Percentiles rank a stretch among this genome's conserved stretches.
Evolutionary conservation across 106 monocot genomes (phyloP).

Genomic region (Vanilla planifolia): DNA sequence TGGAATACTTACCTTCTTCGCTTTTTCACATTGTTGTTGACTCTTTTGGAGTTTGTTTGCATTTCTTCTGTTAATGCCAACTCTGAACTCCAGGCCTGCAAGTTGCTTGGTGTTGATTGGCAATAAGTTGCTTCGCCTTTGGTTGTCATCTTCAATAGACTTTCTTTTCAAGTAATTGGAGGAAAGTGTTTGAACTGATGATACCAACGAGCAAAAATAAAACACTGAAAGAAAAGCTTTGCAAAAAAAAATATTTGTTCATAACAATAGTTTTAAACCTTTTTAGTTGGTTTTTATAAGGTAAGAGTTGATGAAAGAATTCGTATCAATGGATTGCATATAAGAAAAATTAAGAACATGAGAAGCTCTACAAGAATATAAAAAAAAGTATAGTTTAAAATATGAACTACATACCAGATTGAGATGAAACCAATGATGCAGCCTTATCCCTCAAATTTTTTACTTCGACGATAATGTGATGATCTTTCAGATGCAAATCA

Average conservation of each 20-base stretch:
- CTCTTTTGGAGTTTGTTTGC: neutral
- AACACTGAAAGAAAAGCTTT: too few relatives aligned
- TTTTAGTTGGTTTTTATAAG: too few relatives aligned
- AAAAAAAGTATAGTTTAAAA: too few relatives aligned
- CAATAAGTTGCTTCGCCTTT: neutral
- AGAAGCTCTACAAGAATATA: too few relatives aligned
- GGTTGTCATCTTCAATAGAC: neutral
- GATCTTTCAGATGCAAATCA: neutral
- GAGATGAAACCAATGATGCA: conserved; percentile 26
- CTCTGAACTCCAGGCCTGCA: conserved; percentile 1
- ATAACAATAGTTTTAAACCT: too few relatives aligned
- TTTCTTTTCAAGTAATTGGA: conserved; percentile 9
- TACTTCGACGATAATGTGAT: conserved; percentile 19
- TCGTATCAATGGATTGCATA: too few relatives aligned
- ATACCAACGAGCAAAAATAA: neutral
- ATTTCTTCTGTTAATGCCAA: conserved; percentile 11
- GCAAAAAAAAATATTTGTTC: too few relatives aligned
- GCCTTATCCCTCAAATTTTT: conserved; percentile 32
- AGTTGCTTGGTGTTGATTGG: neutral
- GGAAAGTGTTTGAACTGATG: conserved; percentile 3
- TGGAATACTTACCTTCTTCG: too few relatives aligned
- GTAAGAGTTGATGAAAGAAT: too few relatives aligned
- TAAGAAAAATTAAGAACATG: too few relatives aligned
- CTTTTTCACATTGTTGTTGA: conserved; percentile 1
- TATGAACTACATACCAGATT: conserved; percentile 33